Base-by-base conservation (phyloP, 2,329 filamentous ascomycete genomes). In the Zasmidium cellare region DNA sequence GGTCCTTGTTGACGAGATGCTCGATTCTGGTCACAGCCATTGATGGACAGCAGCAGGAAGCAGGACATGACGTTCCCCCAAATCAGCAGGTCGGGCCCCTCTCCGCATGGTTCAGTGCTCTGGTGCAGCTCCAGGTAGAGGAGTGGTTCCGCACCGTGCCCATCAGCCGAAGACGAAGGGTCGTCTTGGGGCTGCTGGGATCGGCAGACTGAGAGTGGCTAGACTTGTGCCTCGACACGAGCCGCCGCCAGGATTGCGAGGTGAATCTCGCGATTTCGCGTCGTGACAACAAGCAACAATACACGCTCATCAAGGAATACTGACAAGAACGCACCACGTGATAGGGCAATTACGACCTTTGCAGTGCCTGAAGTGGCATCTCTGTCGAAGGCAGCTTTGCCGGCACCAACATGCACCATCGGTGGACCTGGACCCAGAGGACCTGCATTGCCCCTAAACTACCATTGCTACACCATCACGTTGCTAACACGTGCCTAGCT, bases 21-120 rank as follows among this genome's bases (percentile, higher is more conserved):
- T 53, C 51, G 16, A 44, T 52, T 41, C 51, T 51, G 19, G 59
- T 60, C 22, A 25, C 46, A 20, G 62, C 58, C 60, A 63, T 63
- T 35, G 35, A 5, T 41, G 47, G 20, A 19, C 19, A 44, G 16
- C 46, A 23, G 16, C 23, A 25, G 9, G 38, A 19, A 50, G 20
- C 19, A 46, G 16, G 14, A 19, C 35, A 52, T 51, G 41, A 35
- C 31, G 35, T 53, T 3, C 18, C 12, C 19, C 12, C 38, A 9
- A n/a, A 53, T 18, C 19, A 14, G 35, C n/a, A n/a, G 12, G 35
- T 9, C 16, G 35, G 16, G 35, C 3, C 16, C 24, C 19, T 31
- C 51, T 25, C 51, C 41, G 20, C 51, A 53, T 50, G 20, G 5
- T 50, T 14, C 20, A 7, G 16, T 28, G 20, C n/a, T n/a, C n/a